Base-by-base conservation (phyloP, 2,329 filamentous ascomycete genomes). In the Colletotrichum nymphaeae region DNA sequence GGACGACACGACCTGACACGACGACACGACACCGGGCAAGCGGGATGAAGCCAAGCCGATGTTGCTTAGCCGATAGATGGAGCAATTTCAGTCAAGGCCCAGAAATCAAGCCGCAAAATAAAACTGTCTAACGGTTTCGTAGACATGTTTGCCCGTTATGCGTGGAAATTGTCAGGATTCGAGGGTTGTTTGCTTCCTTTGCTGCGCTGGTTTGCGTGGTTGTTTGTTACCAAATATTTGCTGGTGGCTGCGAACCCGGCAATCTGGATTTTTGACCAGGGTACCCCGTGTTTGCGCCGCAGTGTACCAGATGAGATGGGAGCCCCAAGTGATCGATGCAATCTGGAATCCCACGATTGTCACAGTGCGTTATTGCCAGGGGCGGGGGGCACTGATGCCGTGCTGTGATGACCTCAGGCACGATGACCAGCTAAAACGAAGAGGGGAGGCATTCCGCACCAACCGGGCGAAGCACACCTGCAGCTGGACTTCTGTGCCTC, bases 101-200 rank as follows among this genome's bases (percentile, higher is more conserved):
- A 55, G 30, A 16, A 65, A 8, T 42, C 32, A 24, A 42, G 8
- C 32, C 30, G 9, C 26, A 55, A n/a, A 37, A 28, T 56, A 64
- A 16, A 24, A 16, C 49, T 5, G 22, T 53, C 46, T 11, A 19
- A 32, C 46, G n/a, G 1, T n/a, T 35, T 24, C 14, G 28, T 12
- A 32, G n/a, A 53, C 6, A 63, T 24, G 12, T 5, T 35, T 14
- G 19, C 46, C 12, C 8, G 19, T n/a, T 26, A n/a, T 22, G 19
- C n/a, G 11, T 24, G 26, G 14, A 19, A 14, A 19, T 24, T 35
- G 46, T 30, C 11, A 22, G 32, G 9, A 42, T 58, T 52, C 59
- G 26, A 26, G 19, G 5, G 11, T 32, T 59, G 69, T 64, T 72
- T 69, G 66, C 69, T 58, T 32, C 53, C 65, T 64, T 72, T 69